Evolutionary conservation across 1,284 basidiomycete genomes (phyloP), one percentile per base, ranked within the genome.

Genomic region (Trametes polyzona): DNA sequence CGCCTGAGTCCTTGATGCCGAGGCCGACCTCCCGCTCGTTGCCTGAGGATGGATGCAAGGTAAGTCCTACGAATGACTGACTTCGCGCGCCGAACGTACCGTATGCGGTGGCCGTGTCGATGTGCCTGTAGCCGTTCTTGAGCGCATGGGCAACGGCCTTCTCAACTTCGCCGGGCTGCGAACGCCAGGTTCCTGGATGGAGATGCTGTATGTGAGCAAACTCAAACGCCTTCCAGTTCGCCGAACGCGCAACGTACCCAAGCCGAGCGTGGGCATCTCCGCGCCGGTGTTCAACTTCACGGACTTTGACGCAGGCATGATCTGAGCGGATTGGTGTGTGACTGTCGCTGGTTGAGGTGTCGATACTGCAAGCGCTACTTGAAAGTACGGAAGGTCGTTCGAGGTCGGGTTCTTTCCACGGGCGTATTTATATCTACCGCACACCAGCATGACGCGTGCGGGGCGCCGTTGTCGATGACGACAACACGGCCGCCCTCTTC

Each of bases 1-100:
- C 82, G 23, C 86, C 87, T 21, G 84, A 88, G 26, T 74, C 80
- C 70, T 84, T 85, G 77, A 95, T 88, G 40, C 92, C 93, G 61
- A 86, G 69, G 16, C 92, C 93, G 55, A 96, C 93, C 67, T 87
- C 84, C 23, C 71, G 71, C 71, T 90, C 87, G 65, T 89, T 90
- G 52, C 74, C 75, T 74, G 32, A 23, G 9, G 17, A 10, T 30
- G 19, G 19, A 10, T 30, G 39, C 16, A 32, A 14, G 9, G 7
- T 33, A 29, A 19, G 14, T 24, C 17, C 17, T 30, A 17, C 2
- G 9, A 14, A 19, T 7, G 29, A 19, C n/a, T 23, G 11, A 23
- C 19, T 23, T 8, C 14, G 19, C 29, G 37, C 2, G 37, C 9
- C 14, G 37, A 4, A 67, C 71, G 27, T 44, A 74, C 73, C 67